These are phyloP conservation scores for Fusarium sarcochroum DNA, from an alignment of 2,329 filamentous ascomycete genomes.

Conservation along the genomic window DNA sequence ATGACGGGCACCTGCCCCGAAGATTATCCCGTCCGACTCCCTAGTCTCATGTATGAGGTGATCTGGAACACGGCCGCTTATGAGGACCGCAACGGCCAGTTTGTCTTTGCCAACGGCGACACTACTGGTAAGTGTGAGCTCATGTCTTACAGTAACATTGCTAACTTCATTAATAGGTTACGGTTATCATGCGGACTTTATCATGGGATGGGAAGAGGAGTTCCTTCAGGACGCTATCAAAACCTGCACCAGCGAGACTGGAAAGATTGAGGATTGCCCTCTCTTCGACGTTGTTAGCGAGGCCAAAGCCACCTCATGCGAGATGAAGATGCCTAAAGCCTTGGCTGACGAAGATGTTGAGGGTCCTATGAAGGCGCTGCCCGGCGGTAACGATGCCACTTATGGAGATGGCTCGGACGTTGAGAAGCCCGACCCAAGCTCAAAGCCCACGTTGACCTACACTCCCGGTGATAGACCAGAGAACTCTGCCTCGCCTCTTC, in stretches of 20 bases:
- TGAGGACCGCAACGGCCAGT: slow-evolving; percentile 73
- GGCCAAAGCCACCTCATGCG: slow-evolving; percentile 70
- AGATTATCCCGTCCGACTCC: slow-evolving; percentile 76
- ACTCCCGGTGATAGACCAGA: slow-evolving; percentile 53
- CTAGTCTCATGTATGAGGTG: slow-evolving; percentile 86
- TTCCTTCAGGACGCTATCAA: slow-evolving; percentile 81
- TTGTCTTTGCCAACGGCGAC: slow-evolving; percentile 85
- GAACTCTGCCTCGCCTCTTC: slow-evolving; percentile 53
- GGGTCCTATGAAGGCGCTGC: slow-evolving; percentile 71
- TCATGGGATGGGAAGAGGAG: slow-evolving; percentile 79
- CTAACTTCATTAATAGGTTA: slow-evolving; percentile 81
- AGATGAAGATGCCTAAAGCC: slow-evolving; percentile 68
- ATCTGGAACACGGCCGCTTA: slow-evolving; percentile 84
- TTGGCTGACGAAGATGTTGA: slow-evolving; percentile 72
- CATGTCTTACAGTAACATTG: slow-evolving; percentile 60
- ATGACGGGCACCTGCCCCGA: slow-evolving; percentile 82
- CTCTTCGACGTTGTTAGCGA: slow-evolving; percentile 80
- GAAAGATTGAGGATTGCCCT: slow-evolving; percentile 79
- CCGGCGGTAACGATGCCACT: slow-evolving; percentile 71
- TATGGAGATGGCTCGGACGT: slow-evolving; percentile 46
- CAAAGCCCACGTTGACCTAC: slow-evolving; percentile 53
- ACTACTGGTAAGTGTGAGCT: slow-evolving; percentile 68
- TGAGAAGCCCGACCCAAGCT: slow-evolving; percentile 26
- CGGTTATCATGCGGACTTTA: slow-evolving; percentile 86
- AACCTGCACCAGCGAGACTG: slow-evolving; percentile 79